Evolutionary conservation across 805 yeast genomes (phyloP).

Genomic region (Cyberlindnera xishuangbannaensis): DNA sequence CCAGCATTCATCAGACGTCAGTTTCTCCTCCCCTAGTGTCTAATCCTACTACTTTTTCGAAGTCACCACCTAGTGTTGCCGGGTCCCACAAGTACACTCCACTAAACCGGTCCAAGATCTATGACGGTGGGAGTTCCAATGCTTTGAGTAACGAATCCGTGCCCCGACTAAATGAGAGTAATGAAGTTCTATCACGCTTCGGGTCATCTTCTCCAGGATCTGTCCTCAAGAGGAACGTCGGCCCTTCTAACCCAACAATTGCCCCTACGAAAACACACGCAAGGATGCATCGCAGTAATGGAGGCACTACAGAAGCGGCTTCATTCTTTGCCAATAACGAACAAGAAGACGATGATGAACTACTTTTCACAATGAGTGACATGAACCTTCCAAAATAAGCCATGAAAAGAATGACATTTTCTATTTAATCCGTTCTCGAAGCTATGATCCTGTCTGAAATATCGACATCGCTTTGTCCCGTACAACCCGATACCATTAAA

Average conservation of each 20-base stretch:
- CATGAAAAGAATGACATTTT: no score
- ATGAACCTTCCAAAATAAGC: constrained; percentile 41
- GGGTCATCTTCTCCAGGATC: constrained; percentile 21
- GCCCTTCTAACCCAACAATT: constrained; percentile 29
- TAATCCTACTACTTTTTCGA: constrained; percentile 2
- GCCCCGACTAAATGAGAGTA: constrained; percentile 6
- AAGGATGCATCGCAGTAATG: constrained; percentile 19
- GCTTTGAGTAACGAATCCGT: constrained; percentile 20
- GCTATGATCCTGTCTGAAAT: constrained; percentile 1
- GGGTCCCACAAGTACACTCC: constrained; percentile 14
- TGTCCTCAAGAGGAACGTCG: constrained; percentile 13
- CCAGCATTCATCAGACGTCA: constrained; percentile 36
- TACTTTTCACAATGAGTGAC: constrained; percentile 69
- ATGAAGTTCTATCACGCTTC: constrained; percentile 11
- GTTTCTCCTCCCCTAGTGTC: constrained; percentile 14
- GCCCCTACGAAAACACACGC: constrained; percentile 28
- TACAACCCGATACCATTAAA: constrained; percentile 6
- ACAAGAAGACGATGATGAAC: constrained; percentile 57
- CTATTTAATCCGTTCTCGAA: neutral
- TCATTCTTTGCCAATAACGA: constrained; percentile 18
- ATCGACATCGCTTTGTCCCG: constrained; percentile 12
- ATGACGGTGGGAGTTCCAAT: constrained; percentile 16
- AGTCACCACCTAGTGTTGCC: constrained; percentile 10
- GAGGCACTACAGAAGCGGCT: neutral
- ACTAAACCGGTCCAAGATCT: constrained; percentile 27